Conservation (phyloP, 495 filamentous ascomycete genomes). For the Aspergillus ostianus region DNA sequence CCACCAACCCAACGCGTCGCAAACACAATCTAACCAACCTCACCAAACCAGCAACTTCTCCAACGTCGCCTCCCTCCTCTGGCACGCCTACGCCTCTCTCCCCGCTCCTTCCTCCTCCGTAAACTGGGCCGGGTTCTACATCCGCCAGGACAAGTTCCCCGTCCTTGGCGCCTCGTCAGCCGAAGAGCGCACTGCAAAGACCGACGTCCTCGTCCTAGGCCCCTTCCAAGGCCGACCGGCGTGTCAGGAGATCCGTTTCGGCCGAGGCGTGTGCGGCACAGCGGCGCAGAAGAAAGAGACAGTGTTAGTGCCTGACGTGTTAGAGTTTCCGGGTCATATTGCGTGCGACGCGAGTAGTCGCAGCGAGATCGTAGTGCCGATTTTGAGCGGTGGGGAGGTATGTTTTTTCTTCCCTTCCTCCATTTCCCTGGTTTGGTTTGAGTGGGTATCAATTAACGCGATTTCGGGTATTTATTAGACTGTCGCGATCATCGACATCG, state of each 20-base stretch:
- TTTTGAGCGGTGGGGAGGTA: slow-evolving; percentile 58
- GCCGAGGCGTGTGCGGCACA: slow-evolving; percentile 79
- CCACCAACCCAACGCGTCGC: background rate
- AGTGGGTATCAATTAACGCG: slow-evolving; percentile 1
- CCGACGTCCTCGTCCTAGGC: slow-evolving; percentile 64
- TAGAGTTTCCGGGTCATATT: slow-evolving; percentile 82
- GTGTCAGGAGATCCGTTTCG: slow-evolving; percentile 80
- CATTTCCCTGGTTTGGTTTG: background rate
- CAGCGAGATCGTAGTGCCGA: slow-evolving; percentile 91
- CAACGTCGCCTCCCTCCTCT: slow-evolving; percentile 80
- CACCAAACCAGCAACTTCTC: slow-evolving; percentile 68
- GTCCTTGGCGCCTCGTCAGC: slow-evolving; percentile 23
- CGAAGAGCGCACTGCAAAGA: slow-evolving; percentile 16
- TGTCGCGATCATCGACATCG: slow-evolving; percentile 87
- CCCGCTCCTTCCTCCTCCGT: slow-evolving; percentile 68
- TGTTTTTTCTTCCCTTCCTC: slow-evolving; percentile 9
- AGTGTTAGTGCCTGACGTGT: slow-evolving; percentile 73
- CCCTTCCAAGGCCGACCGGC: slow-evolving; percentile 89
- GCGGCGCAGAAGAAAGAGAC: slow-evolving; percentile 64
- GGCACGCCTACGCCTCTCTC: slow-evolving; percentile 80
- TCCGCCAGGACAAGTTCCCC: slow-evolving; percentile 59
- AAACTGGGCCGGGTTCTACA: slow-evolving; percentile 95
- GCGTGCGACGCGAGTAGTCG: slow-evolving; percentile 79
- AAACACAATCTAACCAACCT: slow-evolving; percentile 3
- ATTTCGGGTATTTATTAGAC: slow-evolving; percentile 43